A percentile compares a stretch with the other conserved stretches of the same genome.
Evolutionary conservation across 1,284 basidiomycete species (phyloP).

Genomic region (Tilletiopsis washingtonensis): DNA sequence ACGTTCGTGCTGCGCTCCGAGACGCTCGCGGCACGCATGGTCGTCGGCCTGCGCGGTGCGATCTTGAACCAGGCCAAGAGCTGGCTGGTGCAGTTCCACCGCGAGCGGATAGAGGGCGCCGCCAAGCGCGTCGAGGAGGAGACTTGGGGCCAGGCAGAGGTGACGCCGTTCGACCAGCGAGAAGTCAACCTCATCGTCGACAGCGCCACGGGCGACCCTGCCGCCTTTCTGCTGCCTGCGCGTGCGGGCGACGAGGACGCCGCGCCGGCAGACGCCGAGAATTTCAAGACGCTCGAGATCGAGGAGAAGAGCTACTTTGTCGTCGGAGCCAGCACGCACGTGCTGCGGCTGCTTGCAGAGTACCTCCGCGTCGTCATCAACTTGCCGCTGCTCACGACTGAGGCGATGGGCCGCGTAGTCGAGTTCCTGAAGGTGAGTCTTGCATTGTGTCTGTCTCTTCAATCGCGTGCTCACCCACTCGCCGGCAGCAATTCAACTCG

Average conservation of each 20-base stretch:
- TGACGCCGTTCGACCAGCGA: constrained; percentile 61
- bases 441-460: too few relatives aligned
- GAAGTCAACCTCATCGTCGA: constrained; percentile 68
- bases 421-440: constrained; percentile 65
- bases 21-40: constrained; percentile 75
- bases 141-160: constrained; percentile 74
- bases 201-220: constrained; percentile 71
- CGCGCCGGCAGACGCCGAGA: not conserved
- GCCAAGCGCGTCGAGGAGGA: constrained; percentile 88
- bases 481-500: constrained; percentile 76
- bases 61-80: constrained; percentile 62
- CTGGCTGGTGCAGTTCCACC: constrained; percentile 80
- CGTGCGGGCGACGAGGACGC: not conserved
- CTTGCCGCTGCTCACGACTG: constrained; percentile 77
- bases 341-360: constrained; percentile 68
- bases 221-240: constrained; percentile 50
- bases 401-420: constrained; percentile 84
- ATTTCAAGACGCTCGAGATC: constrained; percentile 64
- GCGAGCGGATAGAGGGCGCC: constrained; percentile 67
- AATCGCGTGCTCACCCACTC: too few relatives aligned
- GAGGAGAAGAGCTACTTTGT: constrained; percentile 64
- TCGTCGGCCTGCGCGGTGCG: constrained; percentile 61
- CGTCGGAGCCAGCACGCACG: constrained; percentile 66
- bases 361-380: constrained; percentile 85
- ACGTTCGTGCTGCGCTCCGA: constrained; percentile 80